Conservation (phyloP, 2,329 filamentous ascomycete genomes). For the Cyphellophora attinorum region DNA sequence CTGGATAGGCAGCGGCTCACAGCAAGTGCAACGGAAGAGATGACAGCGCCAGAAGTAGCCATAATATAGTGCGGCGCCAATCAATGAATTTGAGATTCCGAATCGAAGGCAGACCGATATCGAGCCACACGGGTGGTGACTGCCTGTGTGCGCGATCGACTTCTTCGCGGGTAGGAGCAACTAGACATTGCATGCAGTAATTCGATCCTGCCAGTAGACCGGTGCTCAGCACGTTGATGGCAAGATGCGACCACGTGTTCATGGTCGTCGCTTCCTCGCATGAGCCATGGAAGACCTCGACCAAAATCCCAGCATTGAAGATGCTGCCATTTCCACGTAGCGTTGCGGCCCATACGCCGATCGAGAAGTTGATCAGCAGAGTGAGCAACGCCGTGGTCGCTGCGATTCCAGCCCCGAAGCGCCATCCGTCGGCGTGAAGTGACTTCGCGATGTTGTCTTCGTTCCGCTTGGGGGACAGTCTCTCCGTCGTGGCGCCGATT, state of each 20-base stretch:
- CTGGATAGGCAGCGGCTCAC: slow-evolving; percentile 5
- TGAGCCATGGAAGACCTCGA: slow-evolving; percentile 8
- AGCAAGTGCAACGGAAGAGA: slow-evolving; percentile 20
- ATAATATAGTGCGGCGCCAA: slow-evolving; percentile 10
- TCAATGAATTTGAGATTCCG: slow-evolving; percentile 19
- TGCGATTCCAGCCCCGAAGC: too few species aligned
- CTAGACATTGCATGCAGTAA: slow-evolving; percentile 25
- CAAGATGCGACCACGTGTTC: slow-evolving; percentile 20
- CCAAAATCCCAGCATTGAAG: slow-evolving; percentile 2
- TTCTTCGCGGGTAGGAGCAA: slow-evolving; percentile 22
- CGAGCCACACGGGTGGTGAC: slow-evolving; percentile 11
- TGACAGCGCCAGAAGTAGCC: slow-evolving; percentile 15
- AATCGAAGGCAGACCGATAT: slow-evolving; percentile 22
- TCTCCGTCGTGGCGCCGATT: too few species aligned
- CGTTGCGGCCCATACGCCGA: too few species aligned
- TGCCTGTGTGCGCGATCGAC: slow-evolving; percentile 23
- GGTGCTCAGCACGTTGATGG: slow-evolving; percentile 26
- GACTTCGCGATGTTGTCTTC: too few species aligned
- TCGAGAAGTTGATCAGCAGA: too few species aligned
- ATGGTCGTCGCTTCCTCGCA: slow-evolving; percentile 4
- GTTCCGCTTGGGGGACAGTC: too few species aligned
- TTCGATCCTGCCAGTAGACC: slow-evolving; percentile 23
- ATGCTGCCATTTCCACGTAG: too few species aligned
- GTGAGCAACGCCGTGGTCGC: too few species aligned
- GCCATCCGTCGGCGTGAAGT: too few species aligned